Evolutionary conservation across 768 basidiomycete species (phyloP), one percentile per base, ranked within the genome.

Genomic region (Hygrophorus russula): DNA sequence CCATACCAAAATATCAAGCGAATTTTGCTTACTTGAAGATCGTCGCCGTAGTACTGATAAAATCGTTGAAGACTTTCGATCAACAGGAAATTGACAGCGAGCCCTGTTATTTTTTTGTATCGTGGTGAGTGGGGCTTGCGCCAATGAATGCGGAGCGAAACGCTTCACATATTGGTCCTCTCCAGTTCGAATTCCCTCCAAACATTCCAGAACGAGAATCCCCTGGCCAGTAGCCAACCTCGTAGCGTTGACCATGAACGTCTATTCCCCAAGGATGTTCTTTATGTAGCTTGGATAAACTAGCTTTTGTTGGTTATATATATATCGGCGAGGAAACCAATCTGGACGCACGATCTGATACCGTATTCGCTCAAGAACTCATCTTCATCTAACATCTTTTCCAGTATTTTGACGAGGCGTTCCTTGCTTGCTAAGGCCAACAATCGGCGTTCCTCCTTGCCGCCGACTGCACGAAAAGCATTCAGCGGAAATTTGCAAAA

Each of bases 141-240:
- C 20, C n/a, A 24, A 30, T 32, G 8, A 45, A 17, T n/a, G 5
- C 24, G n/a, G n/a, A n/a, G 8, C 20, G 18, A 20, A 35, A 9
- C 9, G 7, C 48, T 76, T 63, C 51, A 85, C 84, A 88, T 45
- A 87, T 84, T 3, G 85, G 84, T n/a, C 91, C 91, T 58, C 91
- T 69, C 90, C 90, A 94, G 51, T 92, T 93, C n/a, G 89, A 92
- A 57, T 92, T 93, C n/a, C 89, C 90, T 41, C 92, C 91, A 61
- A 96, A 94, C 94, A 99, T 99, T 37, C 92, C 93, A 9, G 89
- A 92, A 53, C 76, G 78, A 2, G 94, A 97, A 59, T 99, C 96
- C 7, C 93, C 96, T 1, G 96, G 94, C 96, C 96, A 98, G 63
- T 98, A 99, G 28, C 77, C 76, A 24, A 98, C 89, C 55, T 91